Evolutionary conservation across 495 filamentous ascomycete genomes (phyloP), one percentile per base, ranked within the genome.

Genomic region (Alectoria sarmentosa): DNA sequence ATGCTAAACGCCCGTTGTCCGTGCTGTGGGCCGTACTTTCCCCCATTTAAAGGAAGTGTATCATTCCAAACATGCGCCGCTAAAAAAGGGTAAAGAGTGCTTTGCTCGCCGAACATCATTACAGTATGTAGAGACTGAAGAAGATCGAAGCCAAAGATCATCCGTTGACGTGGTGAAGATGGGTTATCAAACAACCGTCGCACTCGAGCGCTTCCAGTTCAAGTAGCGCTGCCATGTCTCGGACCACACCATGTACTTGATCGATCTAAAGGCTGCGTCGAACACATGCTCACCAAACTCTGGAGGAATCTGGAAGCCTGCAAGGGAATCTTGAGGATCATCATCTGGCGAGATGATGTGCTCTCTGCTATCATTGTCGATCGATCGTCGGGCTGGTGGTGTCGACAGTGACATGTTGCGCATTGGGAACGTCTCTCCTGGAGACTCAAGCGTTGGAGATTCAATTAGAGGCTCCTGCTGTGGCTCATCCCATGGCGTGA

Each of bases 231-330:
- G 83, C 86, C 86, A 90, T 14, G 86, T 89, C 70, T 88, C 88
- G 9, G 83, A 86, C 63, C 86, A 78, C 3, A 90, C 86, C 26
- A 89, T 76, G 66, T 87, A 86, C 75, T 86, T 88, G 75, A 88
- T 83, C 61, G 80, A 83, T 44, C 76, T 70, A 71, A 87, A 80
- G 0, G 86, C 85, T 1, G 71, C 76, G 59, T 86, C 83, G 58
- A 90, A 89, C 30, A 88, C 76, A 4, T 56, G 67, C 3, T 74
- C 72, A 39, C 79, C 76, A 58, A 89, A 88, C 10, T 66, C 65
- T 42, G 69, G 30, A 3, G 69, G 65, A n/a, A 69, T 48, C 3
- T 39, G 23, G 34, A 65, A 59, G 38, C 61, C 58, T 0, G 57
- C 48, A 15, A 71, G 52, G 6, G 62, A 56, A 61, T 69, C 67